Percentiles rank a stretch among this genome's conserved stretches.
These are phyloP conservation scores for Beauveria scarabaeidicola DNA, from an alignment of 2,329 filamentous ascomycete genomes.

Conservation along the genomic window DNA sequence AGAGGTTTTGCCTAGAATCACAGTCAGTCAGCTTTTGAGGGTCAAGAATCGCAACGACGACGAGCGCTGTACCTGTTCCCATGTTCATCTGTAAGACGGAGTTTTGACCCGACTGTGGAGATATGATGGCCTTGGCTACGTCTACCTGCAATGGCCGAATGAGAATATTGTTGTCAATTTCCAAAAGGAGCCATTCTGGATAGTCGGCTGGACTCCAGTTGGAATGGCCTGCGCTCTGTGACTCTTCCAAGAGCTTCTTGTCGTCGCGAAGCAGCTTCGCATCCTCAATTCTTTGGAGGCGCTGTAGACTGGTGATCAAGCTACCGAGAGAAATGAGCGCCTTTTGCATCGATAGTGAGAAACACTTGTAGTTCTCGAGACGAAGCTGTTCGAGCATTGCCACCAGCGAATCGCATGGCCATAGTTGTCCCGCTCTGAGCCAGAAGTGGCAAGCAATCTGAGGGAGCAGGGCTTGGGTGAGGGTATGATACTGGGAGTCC, in stretches of 20 bases:
- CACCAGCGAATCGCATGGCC: constrained; percentile 35
- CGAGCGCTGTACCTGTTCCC: constrained; percentile 42
- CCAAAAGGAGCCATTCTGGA: constrained; percentile 58
- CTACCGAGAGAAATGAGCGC: neutral
- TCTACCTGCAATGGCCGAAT: constrained; percentile 54
- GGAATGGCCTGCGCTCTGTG: constrained; percentile 39
- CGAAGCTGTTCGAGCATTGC: constrained; percentile 40
- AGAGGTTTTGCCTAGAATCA: constrained; percentile 43
- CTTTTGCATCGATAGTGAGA: neutral
- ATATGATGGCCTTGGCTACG: constrained; percentile 53
- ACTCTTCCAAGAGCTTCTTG: constrained; percentile 32
- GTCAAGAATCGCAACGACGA: neutral
- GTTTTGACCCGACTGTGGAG: constrained; percentile 41
- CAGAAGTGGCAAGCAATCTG: constrained; percentile 20
- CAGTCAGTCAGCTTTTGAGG: neutral
- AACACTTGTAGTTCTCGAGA: neutral
- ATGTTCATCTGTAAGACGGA: constrained; percentile 60
- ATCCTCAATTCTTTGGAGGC: neutral
- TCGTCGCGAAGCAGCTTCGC: constrained; percentile 16
- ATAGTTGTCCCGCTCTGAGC: constrained; percentile 33
- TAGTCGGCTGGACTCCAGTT: constrained; percentile 47
- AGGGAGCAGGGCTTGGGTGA: neutral
- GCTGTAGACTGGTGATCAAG: neutral
- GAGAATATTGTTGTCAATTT: constrained; percentile 56
- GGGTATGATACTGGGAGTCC: neutral